Evolutionary conservation across 352 stramenopile species (phyloP), one percentile per base, ranked within the genome.

Genomic region (Pythium apleroticum): DNA sequence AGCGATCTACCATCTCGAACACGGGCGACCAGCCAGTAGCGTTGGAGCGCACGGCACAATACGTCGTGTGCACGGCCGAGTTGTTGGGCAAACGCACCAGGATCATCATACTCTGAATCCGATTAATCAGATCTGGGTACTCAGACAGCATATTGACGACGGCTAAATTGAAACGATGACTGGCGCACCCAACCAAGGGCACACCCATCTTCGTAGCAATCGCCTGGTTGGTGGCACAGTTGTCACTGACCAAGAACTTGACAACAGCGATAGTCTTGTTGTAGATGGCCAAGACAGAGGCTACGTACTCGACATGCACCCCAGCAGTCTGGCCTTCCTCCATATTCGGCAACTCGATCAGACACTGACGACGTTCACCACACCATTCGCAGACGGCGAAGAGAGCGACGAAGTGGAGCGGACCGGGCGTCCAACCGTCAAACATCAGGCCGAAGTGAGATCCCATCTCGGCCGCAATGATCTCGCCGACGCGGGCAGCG

Each of bases 221-320:
- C 12, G 17, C 24, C 25, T 68, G 62, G 45, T 68, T 68, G 9
- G 48, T 57, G 11, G 53, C 39, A n/a, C 62, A 68, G 48, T 68
- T 68, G 41, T 68, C 60, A 25, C 63, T 55, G 56, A 75, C n/a
- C 52, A 54, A 14, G 35, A 58, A 65, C 43, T 49, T 58, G 60
- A 24, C 72, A 35, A 70, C 24, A 12, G 68, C 69, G 25, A 72
- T 49, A n/a, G 68, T 48, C 22, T 59, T 50, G 59, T 60, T 72
- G n/a, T 72, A 65, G 31, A 48, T 22, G n/a, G 66, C 59, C 4
- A 52, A 25, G 31, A 57, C 50, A 8, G 35, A 41, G 35, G 39
- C 39, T 4, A 24, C 39, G 17, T 48, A 24, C 2, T 48, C 39
- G 12, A 48, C 19, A 9, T 57, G 52, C 8, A 12, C 52, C 14